Base-by-base conservation (phyloP, 108 stramenopile species). In the Parietichytrium sp. region DNA sequence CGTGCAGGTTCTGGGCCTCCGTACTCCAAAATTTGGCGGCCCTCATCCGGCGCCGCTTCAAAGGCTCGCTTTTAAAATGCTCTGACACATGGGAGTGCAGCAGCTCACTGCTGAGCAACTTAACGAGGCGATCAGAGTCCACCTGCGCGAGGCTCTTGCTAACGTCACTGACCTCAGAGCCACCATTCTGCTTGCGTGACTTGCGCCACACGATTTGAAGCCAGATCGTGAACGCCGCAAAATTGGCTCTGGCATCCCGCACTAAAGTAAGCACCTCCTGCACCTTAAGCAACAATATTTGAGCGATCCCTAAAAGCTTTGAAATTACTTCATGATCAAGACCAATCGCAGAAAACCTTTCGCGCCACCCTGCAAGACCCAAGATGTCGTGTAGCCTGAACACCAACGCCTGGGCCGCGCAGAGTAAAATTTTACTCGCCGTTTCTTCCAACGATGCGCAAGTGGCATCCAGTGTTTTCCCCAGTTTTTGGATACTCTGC, bases 211-310 rank as follows among this genome's bases (percentile, higher is more conserved):
- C 61, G 20, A 42, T 72, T 42, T 72, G 61, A 33, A 72, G 42
- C 61, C 61, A 72, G 38, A 72, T 42, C 61, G 61, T 45, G 42
- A 45, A 72, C 10, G 61, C 61, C 10, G 61, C 61, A 72, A 72
- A 72, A 25, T 72, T 72, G 10, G 61, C 61, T 16, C 61, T 16
- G 10, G 61, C 61, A 25, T 72, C 61, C 10, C 61, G 61, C 42
- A 42, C 45, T 6, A 36, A 38, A 1, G 61, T 38, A 47, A 72
- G 61, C 1, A 72, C 61, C 20, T 72, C 61, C 20, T 72, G 61
- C 12, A 42, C 10, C 42, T 72, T 72, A n/a, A 72, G 42, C 29
- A 72, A 25, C 15, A 72, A 42, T 42, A 45, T 33, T 42, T 72
- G 61, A 16, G 61, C 36, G 38, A 42, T 42, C 10, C 15, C 45